Evolutionary conservation across 495 filamentous ascomycete genomes (phyloP).

Genomic region (Oidiodendron maius): DNA sequence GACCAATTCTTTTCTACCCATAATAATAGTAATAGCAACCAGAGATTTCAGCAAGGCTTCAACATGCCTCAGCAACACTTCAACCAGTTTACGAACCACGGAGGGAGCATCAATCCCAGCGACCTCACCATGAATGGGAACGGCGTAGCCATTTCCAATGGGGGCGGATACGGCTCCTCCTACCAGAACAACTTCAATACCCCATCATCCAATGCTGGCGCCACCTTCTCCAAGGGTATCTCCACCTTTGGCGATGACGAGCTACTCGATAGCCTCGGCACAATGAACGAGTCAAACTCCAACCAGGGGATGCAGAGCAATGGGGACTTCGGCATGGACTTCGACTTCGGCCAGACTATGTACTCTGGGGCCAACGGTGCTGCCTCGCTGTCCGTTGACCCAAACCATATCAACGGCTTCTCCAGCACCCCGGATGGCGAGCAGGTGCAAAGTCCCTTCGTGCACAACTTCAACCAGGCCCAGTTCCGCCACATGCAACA

Average conservation of each 20-base stretch:
- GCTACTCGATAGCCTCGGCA: conserved; percentile 49
- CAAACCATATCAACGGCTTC: conserved; percentile 46
- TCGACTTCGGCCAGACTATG: conserved; percentile 42
- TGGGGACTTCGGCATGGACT: conserved; percentile 41
- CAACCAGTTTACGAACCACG: conserved; percentile 57
- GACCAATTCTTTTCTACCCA: conserved; percentile 52
- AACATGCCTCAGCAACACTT: conserved; percentile 63
- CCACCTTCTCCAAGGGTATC: conserved; percentile 34
- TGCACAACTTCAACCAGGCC: conserved; percentile 66
- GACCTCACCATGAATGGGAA: conserved; percentile 64
- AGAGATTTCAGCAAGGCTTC: conserved; percentile 47
- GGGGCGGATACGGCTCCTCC: conserved; percentile 12
- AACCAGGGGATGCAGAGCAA: conserved; percentile 42
- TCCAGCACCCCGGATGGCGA: conserved; percentile 84
- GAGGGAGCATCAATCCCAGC: conserved; percentile 74
- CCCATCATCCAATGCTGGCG: conserved; percentile 18
- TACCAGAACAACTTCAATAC: conserved; percentile 19
- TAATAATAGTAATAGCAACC: no score
- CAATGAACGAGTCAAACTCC: conserved; percentile 37
- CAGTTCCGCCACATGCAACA: conserved; percentile 65
- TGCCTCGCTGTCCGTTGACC: conserved; percentile 31
- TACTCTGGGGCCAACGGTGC: conserved; percentile 37
- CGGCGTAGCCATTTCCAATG: conserved; percentile 21
- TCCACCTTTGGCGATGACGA: conserved; percentile 60
- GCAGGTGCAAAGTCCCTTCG: conserved; percentile 82